Conservation (phyloP, 306 rosid genomes). For the Inga leiocalycina region DNA sequence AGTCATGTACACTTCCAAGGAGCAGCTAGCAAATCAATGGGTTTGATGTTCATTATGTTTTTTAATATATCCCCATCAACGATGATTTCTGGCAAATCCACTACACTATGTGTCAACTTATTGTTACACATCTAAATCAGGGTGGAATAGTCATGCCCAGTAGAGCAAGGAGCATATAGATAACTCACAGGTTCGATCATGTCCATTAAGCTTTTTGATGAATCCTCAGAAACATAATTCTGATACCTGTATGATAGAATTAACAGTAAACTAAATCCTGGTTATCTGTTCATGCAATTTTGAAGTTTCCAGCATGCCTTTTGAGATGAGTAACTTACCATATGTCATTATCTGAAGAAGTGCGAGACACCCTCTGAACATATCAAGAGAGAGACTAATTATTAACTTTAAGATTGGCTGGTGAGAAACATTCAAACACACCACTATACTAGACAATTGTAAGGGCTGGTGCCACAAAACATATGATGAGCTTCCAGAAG, state of each 20-base stretch:
- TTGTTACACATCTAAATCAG: conserved; percentile 3
- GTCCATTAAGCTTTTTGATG: conserved; percentile 64
- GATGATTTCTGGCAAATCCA: background rate
- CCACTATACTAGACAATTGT: conserved; percentile 14
- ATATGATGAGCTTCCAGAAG: conserved; percentile 23
- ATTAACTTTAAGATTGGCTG: conserved; percentile 35
- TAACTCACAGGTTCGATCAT: conserved; percentile 61
- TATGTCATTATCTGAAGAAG: conserved; percentile 41
- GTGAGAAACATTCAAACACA: conserved; percentile 23
- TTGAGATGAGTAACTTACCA: conserved; percentile 51
- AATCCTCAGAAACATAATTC: conserved; percentile 59
- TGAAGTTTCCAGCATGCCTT: conserved; percentile 17
- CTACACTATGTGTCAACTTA: background rate
- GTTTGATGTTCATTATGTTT: conserved; percentile 56
- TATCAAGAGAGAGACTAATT: conserved; percentile 25
- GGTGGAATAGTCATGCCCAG: conserved; percentile 28
- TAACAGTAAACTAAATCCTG: conserved; percentile 29
- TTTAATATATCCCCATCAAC: conserved; percentile 26
- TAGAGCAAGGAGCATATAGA: conserved; percentile 31
- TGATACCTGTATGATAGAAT: conserved; percentile 57
- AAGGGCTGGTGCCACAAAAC: conserved; percentile 11
- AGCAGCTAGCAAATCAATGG: conserved; percentile 48
- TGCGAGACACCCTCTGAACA: conserved; percentile 52
- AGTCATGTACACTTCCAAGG: conserved; percentile 30
- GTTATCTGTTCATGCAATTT: conserved; percentile 18